Base-by-base conservation (phyloP, 2,329 filamentous ascomycete genomes). In the Alternaria sp. region DNA sequence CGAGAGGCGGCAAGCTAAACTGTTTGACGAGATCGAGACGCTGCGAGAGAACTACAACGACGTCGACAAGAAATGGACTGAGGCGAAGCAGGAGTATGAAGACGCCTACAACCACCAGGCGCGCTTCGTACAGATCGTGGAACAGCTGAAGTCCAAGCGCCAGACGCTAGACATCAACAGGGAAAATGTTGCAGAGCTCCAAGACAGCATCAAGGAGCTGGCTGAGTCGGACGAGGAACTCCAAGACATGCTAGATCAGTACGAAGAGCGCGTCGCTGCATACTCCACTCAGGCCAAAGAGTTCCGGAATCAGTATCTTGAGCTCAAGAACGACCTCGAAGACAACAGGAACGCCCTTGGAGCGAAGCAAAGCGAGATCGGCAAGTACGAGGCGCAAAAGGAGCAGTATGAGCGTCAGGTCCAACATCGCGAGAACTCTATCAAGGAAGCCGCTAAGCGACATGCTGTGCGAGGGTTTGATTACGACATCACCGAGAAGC, bases 401-500 rank as follows among this genome's bases (percentile, higher is more conserved):
- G 90, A 92, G 65, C 92, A 91, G 72, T 93, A 96, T 75, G 93
- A 97, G 75, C 88, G 91, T 5, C 92, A 97, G 68, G 78, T 97
- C 4, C 84, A 88, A 70, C 84, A 87, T 47, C 91, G 95, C 43
- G 86, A 90, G 72, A 85, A 87, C 10, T 87, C 97, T 78, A 89
- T 97, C 59, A 93, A 90, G 67, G 90, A 94, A 61, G 89, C 92
- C 41, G 93, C 95, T 15, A 86, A 88, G 49, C 85, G 85, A 25
- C 92, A 97, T 78, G 89, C 88, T 62, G 92, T 99, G 66, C 90
- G 93, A 33, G 94, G 94, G 0, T 97, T 92, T 74, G 93, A 97
- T 66, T 88, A 90, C 20, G 89, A 94, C 12, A 82, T 97, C 47
- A 89, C 90, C 30, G 91, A 97, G 58, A 84, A 84, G 26, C 88